Conservation (phyloP, 2,329 filamentous ascomycete genomes). For the Rugonectria rugulosa region DNA sequence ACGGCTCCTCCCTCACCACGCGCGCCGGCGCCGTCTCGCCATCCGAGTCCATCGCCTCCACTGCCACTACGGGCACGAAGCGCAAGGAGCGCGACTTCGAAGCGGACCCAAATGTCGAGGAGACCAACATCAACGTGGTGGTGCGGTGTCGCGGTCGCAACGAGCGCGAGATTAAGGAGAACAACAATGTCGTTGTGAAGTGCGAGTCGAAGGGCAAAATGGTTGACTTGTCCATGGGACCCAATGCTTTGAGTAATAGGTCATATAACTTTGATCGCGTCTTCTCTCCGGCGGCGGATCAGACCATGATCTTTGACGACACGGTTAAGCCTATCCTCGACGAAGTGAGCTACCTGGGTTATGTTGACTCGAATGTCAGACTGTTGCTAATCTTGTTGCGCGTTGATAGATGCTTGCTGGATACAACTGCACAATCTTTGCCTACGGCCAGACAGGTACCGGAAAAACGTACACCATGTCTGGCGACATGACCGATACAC, state of each 20-base stretch:
- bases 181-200: slow-evolving; percentile 89
- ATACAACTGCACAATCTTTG: slow-evolving; percentile 98
- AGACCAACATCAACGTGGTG: slow-evolving; percentile 98
- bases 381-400: slow-evolving; percentile 11
- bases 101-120: slow-evolving; percentile 67
- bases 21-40: slow-evolving; percentile 67
- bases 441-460: slow-evolving; percentile 96
- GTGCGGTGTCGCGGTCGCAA: slow-evolving; percentile 93
- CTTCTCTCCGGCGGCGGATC: slow-evolving; percentile 93
- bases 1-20: slow-evolving; percentile 32
- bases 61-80: slow-evolving; percentile 71
- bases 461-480: slow-evolving; percentile 99
- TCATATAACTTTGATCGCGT: slow-evolving; percentile 97
- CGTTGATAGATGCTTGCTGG: slow-evolving; percentile 87
- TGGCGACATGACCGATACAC: slow-evolving; percentile 89
- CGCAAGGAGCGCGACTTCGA: slow-evolving; percentile 90
- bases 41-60: slow-evolving; percentile 69
- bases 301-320: slow-evolving; percentile 93
- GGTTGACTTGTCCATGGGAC: slow-evolving; percentile 90
- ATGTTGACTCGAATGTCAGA: too few relatives aligned
- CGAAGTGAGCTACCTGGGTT: slow-evolving; percentile 66
- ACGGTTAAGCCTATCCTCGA: slow-evolving; percentile 92
- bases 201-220: slow-evolving; percentile 87
- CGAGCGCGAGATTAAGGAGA: slow-evolving; percentile 91
- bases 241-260: slow-evolving; percentile 92